Evolutionary conservation across 2,329 filamentous ascomycete species (phyloP), one percentile per base, ranked within the genome.

Genomic region (Rugonectria rugulosa): DNA sequence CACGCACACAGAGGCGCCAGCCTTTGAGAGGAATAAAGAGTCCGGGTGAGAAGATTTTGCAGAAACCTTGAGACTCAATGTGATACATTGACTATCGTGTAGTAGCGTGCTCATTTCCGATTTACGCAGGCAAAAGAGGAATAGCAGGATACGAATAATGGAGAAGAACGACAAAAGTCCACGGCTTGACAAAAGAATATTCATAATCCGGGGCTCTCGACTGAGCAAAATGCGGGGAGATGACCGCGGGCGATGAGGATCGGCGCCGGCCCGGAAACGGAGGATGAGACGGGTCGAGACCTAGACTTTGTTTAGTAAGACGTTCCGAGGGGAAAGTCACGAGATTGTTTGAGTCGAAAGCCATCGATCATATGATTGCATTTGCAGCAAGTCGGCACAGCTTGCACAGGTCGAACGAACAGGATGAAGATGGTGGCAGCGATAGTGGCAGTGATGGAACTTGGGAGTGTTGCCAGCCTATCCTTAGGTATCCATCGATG

Each of bases 191-290:
- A 10, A 24, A 5, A 26, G 37, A 26, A 41, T n/a, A 23, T 41
- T 2, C 7, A 21, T 10, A 23, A 42, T 38, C 36, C 10, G 36
- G 36, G 38, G 23, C 38, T 6, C 9, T 17, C 6, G 14, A 29
- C 6, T 24, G 38, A 11, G 20, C 11, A 21, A 44, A 44, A 34
- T 37, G 32, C 31, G 47, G 37, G 38, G 38, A 29, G 37, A 32
- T 32, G 29, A 32, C 29, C 7, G 29, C 29, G 37, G 40, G 26
- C 37, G 47, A 50, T 46, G 42, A 34, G 24, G 49, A 53, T 53
- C 49, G 49, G 41, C 41, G 41, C 49, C 50, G 50, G 50, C 36
- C 37, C 50, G 50, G 42, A 53, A 36, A n/a, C 42, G 50, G 50
- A 41, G 20, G 12, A 37, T 45, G 41, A 11, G 32, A 17, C 29